Base-by-base conservation (phyloP, 2,329 filamentous ascomycete species). In the Torrubiella hemipterigena region DNA sequence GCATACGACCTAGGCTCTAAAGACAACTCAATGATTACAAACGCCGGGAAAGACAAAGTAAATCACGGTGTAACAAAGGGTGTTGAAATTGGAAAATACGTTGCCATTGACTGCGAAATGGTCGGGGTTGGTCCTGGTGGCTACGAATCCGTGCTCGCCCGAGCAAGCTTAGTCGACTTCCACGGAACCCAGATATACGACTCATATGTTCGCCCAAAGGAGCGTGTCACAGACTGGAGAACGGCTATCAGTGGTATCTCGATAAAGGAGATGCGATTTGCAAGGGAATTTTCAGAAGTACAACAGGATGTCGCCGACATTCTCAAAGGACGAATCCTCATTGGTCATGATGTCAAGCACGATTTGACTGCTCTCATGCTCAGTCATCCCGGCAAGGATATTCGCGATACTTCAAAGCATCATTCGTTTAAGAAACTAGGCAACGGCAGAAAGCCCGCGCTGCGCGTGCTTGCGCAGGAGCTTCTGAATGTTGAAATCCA, bases 71-170 rank as follows among this genome's bases (percentile, higher is more conserved):
- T 75, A 4, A 67, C 71, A 2, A 54, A 61, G 16, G 72, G 67
- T 6, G 58, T 80, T 21, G 73, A 85, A 32, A 61, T 87, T 14
- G 91, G 89, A 31, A 93, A 91, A 65, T 98, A 93, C 52, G 61
- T 98, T 25, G 81, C 83, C 14, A 73, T 98, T 28, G 91, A 98
- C 61, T 98, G 91, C 55, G 91, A 98, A 59, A 98, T 98, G 91
- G 91, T 98, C 17, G 91, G 89, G 29, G 74, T 93, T 10, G 82
- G 81, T 0, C 71, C 73, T 1, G 74, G 74, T 30, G 70, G 74
- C 15, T 66, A 78, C 40, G 71, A 77, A 48, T 86, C 84, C 21
- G 77, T 76, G 1, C 71, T 98, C 27, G 91, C 91, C 2, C 74
- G 91, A 28, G 84, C 89, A 33, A 93, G 83, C 49, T 63, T 93